These are phyloP conservation scores for Cystofilobasidium bisporidii DNA, from an alignment of 768 basidiomycete species.

Conservation along the genomic window DNA sequence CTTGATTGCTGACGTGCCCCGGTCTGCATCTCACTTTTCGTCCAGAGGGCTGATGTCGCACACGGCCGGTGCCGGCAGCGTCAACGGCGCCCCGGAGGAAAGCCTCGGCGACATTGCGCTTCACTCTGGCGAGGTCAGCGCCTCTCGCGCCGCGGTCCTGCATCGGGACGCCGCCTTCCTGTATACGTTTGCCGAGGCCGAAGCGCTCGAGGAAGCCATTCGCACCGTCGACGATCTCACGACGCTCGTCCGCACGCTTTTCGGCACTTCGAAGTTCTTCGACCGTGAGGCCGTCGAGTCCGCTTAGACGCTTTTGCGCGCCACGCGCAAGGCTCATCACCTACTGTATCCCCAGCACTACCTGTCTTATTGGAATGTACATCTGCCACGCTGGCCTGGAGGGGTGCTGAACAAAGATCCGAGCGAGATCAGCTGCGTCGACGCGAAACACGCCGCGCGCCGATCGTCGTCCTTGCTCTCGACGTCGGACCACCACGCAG, in stretches of 20 bases:
- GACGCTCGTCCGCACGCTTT: neutral
- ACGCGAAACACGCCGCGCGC: too few relatives aligned
- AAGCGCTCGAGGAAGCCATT: conserved; percentile 24
- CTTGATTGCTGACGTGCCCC: too few relatives aligned
- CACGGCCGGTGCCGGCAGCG: neutral
- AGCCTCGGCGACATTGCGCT: conserved; percentile 14
- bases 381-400: too few relatives aligned
- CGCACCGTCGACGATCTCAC: conserved; percentile 12
- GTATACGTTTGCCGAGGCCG: conserved; percentile 22
- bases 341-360: conserved; percentile 8
- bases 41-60: conserved; percentile 5
- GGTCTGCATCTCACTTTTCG: too few relatives aligned
- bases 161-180: conserved; percentile 20
- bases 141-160: neutral
- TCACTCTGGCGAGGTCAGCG: neutral
- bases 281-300: neutral
- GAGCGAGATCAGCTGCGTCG: too few relatives aligned
- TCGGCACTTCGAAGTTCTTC: neutral
- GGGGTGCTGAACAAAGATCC: too few relatives aligned
- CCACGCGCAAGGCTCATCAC: neutral
- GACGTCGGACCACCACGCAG: too few relatives aligned
- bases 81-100: neutral
- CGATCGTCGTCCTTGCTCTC: too few relatives aligned
- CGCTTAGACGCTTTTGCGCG: neutral
- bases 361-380: too few relatives aligned